Conservation (phyloP, 345 rosid species). For the Eucalyptus virginea region DNA sequence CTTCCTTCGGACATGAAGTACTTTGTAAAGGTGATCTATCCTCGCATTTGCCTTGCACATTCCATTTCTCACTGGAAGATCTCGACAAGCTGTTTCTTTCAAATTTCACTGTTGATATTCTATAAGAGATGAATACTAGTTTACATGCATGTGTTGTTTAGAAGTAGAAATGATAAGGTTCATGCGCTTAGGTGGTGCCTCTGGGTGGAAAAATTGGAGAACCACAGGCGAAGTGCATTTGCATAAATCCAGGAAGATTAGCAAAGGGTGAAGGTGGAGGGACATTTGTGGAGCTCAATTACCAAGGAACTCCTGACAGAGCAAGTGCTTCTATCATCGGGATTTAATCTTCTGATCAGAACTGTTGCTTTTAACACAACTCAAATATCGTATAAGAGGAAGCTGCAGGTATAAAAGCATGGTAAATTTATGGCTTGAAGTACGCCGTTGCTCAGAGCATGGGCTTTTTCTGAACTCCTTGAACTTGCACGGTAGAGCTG, state of each 20-base stretch:
- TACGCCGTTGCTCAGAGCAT: background rate
- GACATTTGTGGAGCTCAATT: slow-evolving; percentile 69
- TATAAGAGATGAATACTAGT: background rate
- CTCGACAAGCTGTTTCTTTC: background rate
- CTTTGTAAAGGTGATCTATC: slow-evolving; percentile 51
- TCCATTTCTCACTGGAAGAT: background rate
- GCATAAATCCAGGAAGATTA: slow-evolving; percentile 82
- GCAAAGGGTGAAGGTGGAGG: slow-evolving; percentile 88
- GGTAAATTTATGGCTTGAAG: background rate
- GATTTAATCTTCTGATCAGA: slow-evolving; percentile 19
- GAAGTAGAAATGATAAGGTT: background rate
- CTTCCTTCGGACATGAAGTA: slow-evolving; percentile 79
- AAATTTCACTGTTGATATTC: background rate
- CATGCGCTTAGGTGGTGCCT: slow-evolving; percentile 36
- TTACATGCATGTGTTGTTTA: background rate
- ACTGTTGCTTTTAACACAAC: background rate
- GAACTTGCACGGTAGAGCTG: background rate
- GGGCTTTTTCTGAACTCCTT: background rate
- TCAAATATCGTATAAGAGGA: background rate
- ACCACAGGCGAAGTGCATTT: slow-evolving; percentile 47
- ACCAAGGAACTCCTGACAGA: slow-evolving; percentile 40
- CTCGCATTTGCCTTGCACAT: background rate
- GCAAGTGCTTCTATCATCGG: slow-evolving; percentile 55
- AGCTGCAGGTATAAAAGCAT: background rate
- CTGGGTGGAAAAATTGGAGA: slow-evolving; percentile 39